Evolutionary conservation across 306 rosid genomes (phyloP).

Genomic region (Rosa lucieae): DNA sequence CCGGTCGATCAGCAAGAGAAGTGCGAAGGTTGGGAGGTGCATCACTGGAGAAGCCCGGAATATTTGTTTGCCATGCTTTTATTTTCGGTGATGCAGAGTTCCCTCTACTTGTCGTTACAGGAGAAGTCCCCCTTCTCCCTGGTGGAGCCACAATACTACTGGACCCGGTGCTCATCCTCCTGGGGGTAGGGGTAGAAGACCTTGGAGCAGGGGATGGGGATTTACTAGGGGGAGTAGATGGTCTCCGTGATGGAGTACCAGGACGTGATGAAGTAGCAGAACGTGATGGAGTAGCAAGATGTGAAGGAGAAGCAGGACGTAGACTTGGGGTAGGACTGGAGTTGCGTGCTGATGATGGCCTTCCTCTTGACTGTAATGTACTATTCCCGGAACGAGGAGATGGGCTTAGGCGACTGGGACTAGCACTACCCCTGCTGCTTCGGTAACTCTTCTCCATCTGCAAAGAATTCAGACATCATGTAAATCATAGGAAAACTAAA

Average conservation of each 20-base stretch:
- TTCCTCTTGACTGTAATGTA: constrained; percentile 62
- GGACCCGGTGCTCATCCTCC: constrained; percentile 70
- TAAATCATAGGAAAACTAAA: constrained; percentile 21
- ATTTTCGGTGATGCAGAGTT: constrained; percentile 85
- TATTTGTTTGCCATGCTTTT: constrained; percentile 83
- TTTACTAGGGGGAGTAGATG: constrained; percentile 79
- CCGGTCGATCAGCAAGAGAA: constrained; percentile 80
- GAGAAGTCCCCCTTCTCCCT: constrained; percentile 71
- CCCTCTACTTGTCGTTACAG: constrained; percentile 62
- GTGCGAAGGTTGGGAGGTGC: constrained; percentile 87
- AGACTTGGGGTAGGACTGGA: constrained; percentile 69
- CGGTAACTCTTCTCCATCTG: constrained; percentile 86
- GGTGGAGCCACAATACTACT: constrained; percentile 40
- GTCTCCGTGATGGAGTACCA: constrained; percentile 60
- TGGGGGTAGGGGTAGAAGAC: constrained; percentile 64
- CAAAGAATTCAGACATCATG: constrained; percentile 19
- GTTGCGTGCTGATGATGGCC: constrained; percentile 57
- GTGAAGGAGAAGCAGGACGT: constrained; percentile 53
- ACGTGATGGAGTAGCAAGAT: constrained; percentile 58
- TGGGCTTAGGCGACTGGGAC: constrained; percentile 78
- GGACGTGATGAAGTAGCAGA: constrained; percentile 56
- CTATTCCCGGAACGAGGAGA: constrained; percentile 73
- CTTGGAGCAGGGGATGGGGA: constrained; percentile 56
- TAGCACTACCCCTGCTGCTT: constrained; percentile 86
- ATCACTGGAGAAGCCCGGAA: constrained; percentile 83